These are phyloP conservation scores for Penicillium goetzii DNA, from an alignment of 495 filamentous ascomycete genomes.

Conservation along the genomic window DNA sequence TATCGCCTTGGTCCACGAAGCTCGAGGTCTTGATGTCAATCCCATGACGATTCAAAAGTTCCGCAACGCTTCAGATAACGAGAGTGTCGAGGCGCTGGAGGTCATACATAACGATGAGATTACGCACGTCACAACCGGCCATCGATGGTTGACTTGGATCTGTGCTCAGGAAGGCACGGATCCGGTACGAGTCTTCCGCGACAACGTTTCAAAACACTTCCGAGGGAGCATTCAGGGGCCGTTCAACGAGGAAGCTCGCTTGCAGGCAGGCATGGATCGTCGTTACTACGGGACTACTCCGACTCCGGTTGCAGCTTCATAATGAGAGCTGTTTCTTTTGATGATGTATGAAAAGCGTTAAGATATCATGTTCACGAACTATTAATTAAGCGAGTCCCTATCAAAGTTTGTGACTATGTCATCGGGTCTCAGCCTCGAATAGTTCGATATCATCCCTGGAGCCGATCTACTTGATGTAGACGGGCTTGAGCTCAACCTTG, in stretches of 20 bases:
- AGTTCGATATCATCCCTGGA: not conserved
- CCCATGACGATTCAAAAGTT: constrained; percentile 60
- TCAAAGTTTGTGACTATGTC: not conserved
- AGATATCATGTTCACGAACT: constrained; percentile 1
- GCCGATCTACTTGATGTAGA: constrained; percentile 26
- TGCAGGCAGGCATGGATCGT: constrained; percentile 54
- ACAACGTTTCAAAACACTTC: constrained; percentile 54
- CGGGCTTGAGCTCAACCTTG: constrained; percentile 42
- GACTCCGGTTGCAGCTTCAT: constrained; percentile 22
- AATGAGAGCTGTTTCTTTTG: constrained; percentile 10
- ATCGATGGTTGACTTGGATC: constrained; percentile 58
- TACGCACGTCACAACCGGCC: constrained; percentile 59
- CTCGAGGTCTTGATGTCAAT: constrained; percentile 56
- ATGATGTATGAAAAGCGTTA: constrained; percentile 24
- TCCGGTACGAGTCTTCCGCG: constrained; percentile 54
- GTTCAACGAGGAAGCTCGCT: constrained; percentile 54
- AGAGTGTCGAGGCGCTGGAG: constrained; percentile 50
- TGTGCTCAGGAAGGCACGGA: constrained; percentile 54
- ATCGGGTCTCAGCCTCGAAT: not conserved
- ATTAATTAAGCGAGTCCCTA: constrained; percentile 3
- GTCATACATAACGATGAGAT: constrained; percentile 60
- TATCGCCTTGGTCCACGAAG: constrained; percentile 57
- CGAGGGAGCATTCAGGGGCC: constrained; percentile 50
- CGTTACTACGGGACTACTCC: constrained; percentile 48
- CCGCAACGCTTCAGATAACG: constrained; percentile 46